phyloP scores from a whole-genome alignment of 305 asterid species.

The Rubia tinctorum region DNA sequence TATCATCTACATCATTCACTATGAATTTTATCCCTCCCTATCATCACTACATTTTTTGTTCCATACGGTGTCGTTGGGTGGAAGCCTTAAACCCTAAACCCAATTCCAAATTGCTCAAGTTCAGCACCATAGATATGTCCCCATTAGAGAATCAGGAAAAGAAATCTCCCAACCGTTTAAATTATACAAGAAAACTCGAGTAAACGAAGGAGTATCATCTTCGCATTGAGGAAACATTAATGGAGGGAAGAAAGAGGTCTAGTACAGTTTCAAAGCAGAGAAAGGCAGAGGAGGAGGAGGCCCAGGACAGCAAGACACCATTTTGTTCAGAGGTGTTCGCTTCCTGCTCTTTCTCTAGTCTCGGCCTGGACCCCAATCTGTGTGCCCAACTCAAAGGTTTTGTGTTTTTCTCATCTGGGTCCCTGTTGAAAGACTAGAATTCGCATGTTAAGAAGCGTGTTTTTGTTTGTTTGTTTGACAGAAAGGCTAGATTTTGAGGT shows the following conservation, averaged over 20 bases:
- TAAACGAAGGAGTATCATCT: background rate
- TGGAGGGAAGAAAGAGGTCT: constrained; percentile 11
- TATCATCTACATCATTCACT: no score
- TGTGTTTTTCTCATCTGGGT: background rate
- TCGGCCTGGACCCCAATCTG: constrained; percentile 70
- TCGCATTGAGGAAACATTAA: background rate
- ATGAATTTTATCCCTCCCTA: no score
- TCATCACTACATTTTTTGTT: no score
- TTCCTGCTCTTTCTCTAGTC: constrained; percentile 79
- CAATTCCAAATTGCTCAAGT: background rate
- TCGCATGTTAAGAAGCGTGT: constrained; percentile 6
- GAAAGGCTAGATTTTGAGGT: constrained; percentile 84
- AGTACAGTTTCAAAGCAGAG: constrained; percentile 12
- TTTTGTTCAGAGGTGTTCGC: constrained; percentile 61
- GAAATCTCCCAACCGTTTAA: no score
- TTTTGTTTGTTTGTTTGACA: constrained; percentile 18
- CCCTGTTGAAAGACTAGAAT: background rate
- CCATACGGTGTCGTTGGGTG: background rate
- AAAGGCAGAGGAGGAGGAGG: constrained; percentile 26
- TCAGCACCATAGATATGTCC: no score
- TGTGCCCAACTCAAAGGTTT: constrained; percentile 88
- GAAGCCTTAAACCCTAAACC: background rate
- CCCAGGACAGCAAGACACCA: background rate
- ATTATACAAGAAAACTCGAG: background rate
- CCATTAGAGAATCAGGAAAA: no score